A percentile compares a stretch with the other conserved stretches of the same genome.
Conservation (phyloP, 164 flowering plant genomes). For the Magnolia officinalis region DNA sequence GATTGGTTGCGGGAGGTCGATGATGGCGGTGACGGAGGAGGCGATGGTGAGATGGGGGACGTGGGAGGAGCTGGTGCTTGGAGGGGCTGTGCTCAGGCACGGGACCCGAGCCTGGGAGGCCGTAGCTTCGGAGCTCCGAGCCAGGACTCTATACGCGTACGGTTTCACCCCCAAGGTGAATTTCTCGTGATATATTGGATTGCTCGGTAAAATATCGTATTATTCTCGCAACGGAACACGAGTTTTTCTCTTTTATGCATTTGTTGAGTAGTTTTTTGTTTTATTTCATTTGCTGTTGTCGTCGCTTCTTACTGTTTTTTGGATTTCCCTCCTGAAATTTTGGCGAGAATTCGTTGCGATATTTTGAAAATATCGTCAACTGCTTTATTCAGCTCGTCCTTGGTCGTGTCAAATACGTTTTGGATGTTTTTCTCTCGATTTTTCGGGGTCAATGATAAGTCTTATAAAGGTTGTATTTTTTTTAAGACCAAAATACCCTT, state of each 20-base stretch:
- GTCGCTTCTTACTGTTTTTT: neutral
- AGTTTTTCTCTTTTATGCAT: neutral
- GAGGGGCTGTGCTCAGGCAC: conserved; percentile 77
- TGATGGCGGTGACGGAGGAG: conserved; percentile 11
- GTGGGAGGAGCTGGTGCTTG: conserved; percentile 86
- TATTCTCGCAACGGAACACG: too few relatives aligned
- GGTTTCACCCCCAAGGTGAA: conserved; percentile 67
- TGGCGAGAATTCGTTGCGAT: neutral
- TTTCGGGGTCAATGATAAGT: neutral
- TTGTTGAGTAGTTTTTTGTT: neutral
- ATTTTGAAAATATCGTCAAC: neutral
- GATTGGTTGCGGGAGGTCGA: conserved; percentile 6
- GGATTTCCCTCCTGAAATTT: neutral
- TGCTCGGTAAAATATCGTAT: neutral
- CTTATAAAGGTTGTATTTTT: neutral
- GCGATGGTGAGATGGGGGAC: conserved; percentile 63
- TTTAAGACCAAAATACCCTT: neutral
- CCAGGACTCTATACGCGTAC: conserved; percentile 43
- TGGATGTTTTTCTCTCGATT: neutral
- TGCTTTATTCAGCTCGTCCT: neutral
- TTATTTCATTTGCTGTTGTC: neutral
- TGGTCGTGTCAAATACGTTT: neutral
- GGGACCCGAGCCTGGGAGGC: conserved; percentile 68
- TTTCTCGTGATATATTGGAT: conserved; percentile 1
- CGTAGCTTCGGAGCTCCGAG: conserved; percentile 75